A percentile compares a stretch with the other conserved stretches of the same genome.
phyloP scores from a whole-genome alignment of 2,329 filamentous ascomycete genomes.

The Penicillium sp. region DNA sequence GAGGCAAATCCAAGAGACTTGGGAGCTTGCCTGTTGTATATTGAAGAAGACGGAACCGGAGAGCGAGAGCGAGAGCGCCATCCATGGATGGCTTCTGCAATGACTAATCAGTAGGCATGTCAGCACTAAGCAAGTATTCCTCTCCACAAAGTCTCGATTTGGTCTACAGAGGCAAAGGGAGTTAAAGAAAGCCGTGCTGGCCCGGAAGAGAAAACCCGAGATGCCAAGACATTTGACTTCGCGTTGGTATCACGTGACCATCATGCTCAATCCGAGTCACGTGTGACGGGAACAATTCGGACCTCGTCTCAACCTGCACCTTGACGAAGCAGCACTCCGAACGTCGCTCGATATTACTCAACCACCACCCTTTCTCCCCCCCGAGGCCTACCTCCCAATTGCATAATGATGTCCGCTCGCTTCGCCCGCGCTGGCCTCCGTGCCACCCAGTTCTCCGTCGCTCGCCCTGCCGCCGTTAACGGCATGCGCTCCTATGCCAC shows the following conservation, averaged over 20 bases:
- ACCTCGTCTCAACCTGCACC: slow-evolving; percentile 27
- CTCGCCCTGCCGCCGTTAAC: slow-evolving; percentile 43
- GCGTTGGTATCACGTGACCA: not conserved
- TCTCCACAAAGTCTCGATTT: too few relatives aligned
- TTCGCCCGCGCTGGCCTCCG: slow-evolving; percentile 59
- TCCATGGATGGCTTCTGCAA: too few relatives aligned
- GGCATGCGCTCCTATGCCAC: slow-evolving; percentile 74
- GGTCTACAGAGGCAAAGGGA: too few relatives aligned
- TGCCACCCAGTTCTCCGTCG: slow-evolving; percentile 48
- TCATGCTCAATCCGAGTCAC: slow-evolving; percentile 9
- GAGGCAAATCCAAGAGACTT: not conserved
- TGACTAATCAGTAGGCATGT: not conserved
- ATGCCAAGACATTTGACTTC: not conserved
- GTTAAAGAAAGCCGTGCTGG: too few relatives aligned
- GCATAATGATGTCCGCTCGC: slow-evolving; percentile 58
- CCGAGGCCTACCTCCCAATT: slow-evolving; percentile 27
- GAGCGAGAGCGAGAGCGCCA: not conserved
- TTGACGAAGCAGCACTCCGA: slow-evolving; percentile 24
- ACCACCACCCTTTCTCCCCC: slow-evolving; percentile 24
- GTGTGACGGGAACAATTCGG: slow-evolving; percentile 31
- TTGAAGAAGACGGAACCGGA: not conserved
- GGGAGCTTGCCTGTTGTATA: not conserved
- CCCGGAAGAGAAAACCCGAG: not conserved
- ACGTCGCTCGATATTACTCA: slow-evolving; percentile 29
- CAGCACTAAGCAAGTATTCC: too few relatives aligned